phyloP scores from a whole-genome alignment of 768 basidiomycete species.

The Rhizopogon salebrosus region DNA sequence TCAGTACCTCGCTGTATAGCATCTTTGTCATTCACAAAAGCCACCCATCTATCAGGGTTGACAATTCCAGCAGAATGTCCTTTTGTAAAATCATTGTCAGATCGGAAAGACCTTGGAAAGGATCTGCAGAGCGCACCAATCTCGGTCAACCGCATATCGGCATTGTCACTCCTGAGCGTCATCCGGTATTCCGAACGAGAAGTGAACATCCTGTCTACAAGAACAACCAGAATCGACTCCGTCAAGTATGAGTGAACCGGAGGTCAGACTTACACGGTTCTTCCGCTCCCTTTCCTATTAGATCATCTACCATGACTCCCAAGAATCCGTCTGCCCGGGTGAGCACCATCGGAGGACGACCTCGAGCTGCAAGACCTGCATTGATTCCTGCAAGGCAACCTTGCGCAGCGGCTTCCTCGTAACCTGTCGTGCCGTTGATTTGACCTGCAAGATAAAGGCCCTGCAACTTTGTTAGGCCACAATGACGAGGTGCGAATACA shows the following conservation, averaged over 20 bases:
- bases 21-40: constrained; percentile 27
- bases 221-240: not conserved
- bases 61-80: constrained; percentile 39
- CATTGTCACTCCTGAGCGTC: constrained; percentile 85
- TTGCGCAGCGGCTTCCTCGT: constrained; percentile 92
- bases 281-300: constrained; percentile 83
- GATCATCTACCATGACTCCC: constrained; percentile 91
- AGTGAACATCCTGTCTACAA: constrained; percentile 87
- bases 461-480: constrained; percentile 23
- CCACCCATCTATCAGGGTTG: constrained; percentile 37
- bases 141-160: constrained; percentile 76
- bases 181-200: constrained; percentile 88
- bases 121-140: constrained; percentile 42
- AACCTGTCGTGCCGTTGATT: constrained; percentile 91
- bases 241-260: not conserved
- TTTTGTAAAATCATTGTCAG: constrained; percentile 9
- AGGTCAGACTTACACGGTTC: constrained; percentile 68
- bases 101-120: not conserved
- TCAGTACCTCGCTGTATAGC: constrained; percentile 31
- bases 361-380: constrained; percentile 65
- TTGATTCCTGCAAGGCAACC: constrained; percentile 87
- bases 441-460: constrained; percentile 88
- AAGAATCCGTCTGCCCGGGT: constrained; percentile 83
- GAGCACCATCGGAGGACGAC: constrained; percentile 52
- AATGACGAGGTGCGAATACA: not conserved